A percentile compares a stretch with the other conserved stretches of the same genome.
Evolutionary conservation across 345 rosid species (phyloP).

Genomic region (Jatropha curcas): DNA sequence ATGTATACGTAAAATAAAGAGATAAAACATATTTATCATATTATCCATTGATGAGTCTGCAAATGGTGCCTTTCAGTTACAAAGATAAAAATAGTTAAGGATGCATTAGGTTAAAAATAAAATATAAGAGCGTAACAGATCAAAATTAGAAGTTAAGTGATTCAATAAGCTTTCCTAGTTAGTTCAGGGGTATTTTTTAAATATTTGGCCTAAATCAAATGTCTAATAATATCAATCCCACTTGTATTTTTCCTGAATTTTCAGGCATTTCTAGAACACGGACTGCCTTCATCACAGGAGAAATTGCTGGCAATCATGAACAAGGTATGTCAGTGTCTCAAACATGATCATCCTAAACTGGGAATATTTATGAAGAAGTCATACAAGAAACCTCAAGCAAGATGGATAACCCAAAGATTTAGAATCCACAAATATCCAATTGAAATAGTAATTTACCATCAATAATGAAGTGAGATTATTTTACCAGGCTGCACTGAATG

Average conservation of each 20-base stretch:
- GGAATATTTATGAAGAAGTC: background rate
- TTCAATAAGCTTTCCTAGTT: too few species aligned
- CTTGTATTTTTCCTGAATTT: constrained; percentile 11
- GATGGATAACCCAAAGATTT: background rate
- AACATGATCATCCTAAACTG: background rate
- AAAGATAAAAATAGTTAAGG: too few species aligned
- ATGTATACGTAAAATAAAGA: too few species aligned
- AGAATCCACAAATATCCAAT: background rate
- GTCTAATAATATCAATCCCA: constrained; percentile 7
- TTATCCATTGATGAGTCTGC: too few species aligned
- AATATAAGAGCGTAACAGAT: too few species aligned
- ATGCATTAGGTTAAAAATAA: too few species aligned
- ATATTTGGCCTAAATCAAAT: too few species aligned
- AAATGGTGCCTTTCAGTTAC: too few species aligned
- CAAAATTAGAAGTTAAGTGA: too few species aligned
- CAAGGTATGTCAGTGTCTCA: constrained; percentile 47
- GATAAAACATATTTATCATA: too few species aligned
- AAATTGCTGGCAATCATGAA: constrained; percentile 75
- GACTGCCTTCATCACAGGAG: constrained; percentile 80
- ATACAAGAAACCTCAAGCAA: background rate
- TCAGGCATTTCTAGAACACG: constrained; percentile 89
- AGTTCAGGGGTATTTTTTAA: too few species aligned
- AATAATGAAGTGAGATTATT: constrained; percentile 5
- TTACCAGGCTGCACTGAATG: constrained; percentile 69
- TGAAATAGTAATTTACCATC: background rate